Percentiles rank a stretch among this genome's conserved stretches.
Conservation (phyloP, 176 grass and related monocot species). For the Lolium perenne region DNA sequence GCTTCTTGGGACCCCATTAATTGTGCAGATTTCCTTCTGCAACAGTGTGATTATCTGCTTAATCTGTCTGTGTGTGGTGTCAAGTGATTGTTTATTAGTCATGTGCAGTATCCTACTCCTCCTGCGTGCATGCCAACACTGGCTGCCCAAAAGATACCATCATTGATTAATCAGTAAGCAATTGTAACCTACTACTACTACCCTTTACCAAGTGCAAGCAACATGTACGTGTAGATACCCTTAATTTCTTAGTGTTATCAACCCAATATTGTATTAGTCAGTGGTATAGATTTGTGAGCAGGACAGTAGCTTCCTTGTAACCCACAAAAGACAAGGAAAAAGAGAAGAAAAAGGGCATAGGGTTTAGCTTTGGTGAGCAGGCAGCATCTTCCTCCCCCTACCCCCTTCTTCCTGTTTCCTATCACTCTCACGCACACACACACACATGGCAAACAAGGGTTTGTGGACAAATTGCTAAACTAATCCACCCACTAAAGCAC, state of each 20-base stretch:
- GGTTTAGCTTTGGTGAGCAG: conserved; percentile 47
- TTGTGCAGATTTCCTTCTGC: background rate
- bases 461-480: conserved; percentile 31
- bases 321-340: conserved; percentile 60
- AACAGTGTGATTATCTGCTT: background rate
- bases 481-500: conserved; percentile 31
- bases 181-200: background rate
- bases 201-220: conserved; percentile 19
- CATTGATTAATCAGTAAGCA: background rate
- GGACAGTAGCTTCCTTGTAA: conserved; percentile 45
- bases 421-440: background rate
- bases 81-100: background rate
- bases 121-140: conserved; percentile 17
- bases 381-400: conserved; percentile 44
- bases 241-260: background rate
- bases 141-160: background rate
- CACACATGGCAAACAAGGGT: conserved; percentile 27
- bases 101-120: conserved; percentile 13
- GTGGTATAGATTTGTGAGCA: background rate
- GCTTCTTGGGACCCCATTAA: background rate
- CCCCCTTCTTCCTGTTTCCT: conserved; percentile 55
- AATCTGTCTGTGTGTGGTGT: background rate
- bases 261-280: background rate
- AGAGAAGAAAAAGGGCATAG: background rate
- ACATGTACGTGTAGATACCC: background rate